phyloP scores from a whole-genome alignment of 352 stramenopile genomes.

The Plasmopara halstedii region DNA sequence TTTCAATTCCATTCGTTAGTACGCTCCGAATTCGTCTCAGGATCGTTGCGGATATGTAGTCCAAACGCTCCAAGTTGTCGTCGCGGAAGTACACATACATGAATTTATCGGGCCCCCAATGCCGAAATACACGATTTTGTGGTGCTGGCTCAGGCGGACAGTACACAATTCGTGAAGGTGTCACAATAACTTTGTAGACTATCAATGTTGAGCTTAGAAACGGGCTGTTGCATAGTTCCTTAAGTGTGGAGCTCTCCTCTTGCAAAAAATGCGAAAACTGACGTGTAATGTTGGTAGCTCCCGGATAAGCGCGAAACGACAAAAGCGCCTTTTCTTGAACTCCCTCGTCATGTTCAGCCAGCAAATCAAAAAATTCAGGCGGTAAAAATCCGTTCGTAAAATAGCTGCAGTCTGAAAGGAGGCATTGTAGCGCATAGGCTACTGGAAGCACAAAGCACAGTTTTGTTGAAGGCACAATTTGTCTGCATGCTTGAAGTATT shows the following conservation, averaged over 20 bases:
- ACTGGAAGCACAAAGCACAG: constrained; percentile 19
- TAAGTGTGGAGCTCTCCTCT: constrained; percentile 22
- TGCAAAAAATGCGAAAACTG: constrained; percentile 33
- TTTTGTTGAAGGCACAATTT: neutral
- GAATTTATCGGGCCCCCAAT: constrained; percentile 65
- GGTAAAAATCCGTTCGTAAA: constrained; percentile 39
- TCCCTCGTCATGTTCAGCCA: constrained; percentile 19
- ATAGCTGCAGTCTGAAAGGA: constrained; percentile 36
- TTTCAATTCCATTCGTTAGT: constrained; percentile 30
- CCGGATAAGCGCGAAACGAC: constrained; percentile 24
- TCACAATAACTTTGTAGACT: constrained; percentile 63
- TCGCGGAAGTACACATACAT: constrained; percentile 81
- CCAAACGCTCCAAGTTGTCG: constrained; percentile 64
- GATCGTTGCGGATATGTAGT: constrained; percentile 38
- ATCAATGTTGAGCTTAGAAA: constrained; percentile 11
- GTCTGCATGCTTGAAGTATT: constrained; percentile 10
- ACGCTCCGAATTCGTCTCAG: constrained; percentile 31
- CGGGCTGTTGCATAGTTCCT: constrained; percentile 15
- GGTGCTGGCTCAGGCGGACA: constrained; percentile 39
- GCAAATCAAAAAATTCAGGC: constrained; percentile 28
- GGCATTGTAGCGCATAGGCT: constrained; percentile 44
- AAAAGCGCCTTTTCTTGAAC: constrained; percentile 43
- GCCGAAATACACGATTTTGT: constrained; percentile 60
- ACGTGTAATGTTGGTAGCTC: constrained; percentile 13
- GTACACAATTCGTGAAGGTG: constrained; percentile 59